Evolutionary conservation across 1,139 yeast genomes (phyloP).

Genomic region (Suhomyces maxii): DNA sequence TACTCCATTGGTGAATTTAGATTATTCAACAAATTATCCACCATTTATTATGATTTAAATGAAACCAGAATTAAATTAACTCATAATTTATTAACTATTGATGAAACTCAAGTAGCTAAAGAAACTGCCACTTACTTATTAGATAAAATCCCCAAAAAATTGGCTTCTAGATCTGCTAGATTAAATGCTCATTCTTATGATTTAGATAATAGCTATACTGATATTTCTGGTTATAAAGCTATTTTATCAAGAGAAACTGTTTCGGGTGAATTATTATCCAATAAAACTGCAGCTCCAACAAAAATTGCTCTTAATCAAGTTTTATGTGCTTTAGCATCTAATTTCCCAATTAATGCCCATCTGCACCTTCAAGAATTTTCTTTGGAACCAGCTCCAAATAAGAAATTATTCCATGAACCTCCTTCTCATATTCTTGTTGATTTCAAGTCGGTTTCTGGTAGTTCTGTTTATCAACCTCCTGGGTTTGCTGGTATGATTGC

Average conservation of each 20-base stretch:
- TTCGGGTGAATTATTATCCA: conserved; percentile 63
- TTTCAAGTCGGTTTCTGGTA: conserved; percentile 68
- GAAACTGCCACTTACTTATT: conserved; percentile 62
- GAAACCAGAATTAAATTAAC: conserved; percentile 61
- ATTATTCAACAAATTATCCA: conserved; percentile 54
- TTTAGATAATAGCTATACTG: conserved; percentile 48
- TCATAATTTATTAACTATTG: conserved; percentile 56
- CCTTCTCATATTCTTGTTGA: conserved; percentile 82
- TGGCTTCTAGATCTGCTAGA: conserved; percentile 50
- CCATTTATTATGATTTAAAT: conserved; percentile 59
- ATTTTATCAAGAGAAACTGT: conserved; percentile 61
- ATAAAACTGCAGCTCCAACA: conserved; percentile 48
- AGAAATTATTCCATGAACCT: conserved; percentile 49
- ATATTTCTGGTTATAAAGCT: conserved; percentile 76
- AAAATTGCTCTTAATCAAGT: conserved; percentile 67
- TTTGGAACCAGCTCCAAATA: conserved; percentile 46
- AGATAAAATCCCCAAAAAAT: conserved; percentile 66
- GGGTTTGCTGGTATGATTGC: conserved; percentile 75
- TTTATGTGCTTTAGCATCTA: conserved; percentile 70
- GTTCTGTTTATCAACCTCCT: conserved; percentile 61
- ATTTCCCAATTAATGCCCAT: conserved; percentile 60
- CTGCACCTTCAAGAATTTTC: conserved; percentile 29
- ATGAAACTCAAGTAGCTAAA: conserved; percentile 56
- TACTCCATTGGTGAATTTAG: conserved; percentile 70
- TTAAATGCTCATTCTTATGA: conserved; percentile 40